Percentiles rank a stretch among this genome's conserved stretches.
Conservation (phyloP, 129 eudicot species). For the Helianthus annuus region DNA sequence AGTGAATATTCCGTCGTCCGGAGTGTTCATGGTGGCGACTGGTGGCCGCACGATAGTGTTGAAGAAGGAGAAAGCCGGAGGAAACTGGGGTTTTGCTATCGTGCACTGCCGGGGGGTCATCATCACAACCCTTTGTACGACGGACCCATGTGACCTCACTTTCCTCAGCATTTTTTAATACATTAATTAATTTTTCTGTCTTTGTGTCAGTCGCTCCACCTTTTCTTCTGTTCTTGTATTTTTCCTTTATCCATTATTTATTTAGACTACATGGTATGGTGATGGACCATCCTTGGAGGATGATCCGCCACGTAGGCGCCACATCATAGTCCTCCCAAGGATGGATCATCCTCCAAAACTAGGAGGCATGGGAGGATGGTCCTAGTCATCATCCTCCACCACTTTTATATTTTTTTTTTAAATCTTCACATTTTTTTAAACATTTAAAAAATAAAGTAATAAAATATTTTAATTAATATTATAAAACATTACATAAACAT, state of each 20-base stretch:
- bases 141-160: conserved; percentile 32
- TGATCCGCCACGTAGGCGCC: no score
- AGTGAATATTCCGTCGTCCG: conserved; percentile 51
- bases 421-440: no score
- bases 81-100: conserved; percentile 30
- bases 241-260: background rate
- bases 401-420: no score
- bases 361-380: no score
- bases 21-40: conserved; percentile 39
- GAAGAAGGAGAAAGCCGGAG: conserved; percentile 1
- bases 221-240: conserved; percentile 1
- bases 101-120: conserved; percentile 37
- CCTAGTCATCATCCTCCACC: no score
- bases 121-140: conserved; percentile 28
- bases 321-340: no score
- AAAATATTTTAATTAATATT: no score
- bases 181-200: background rate
- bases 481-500: no score
- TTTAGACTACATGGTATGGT: no score
- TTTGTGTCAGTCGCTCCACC: background rate
- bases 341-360: no score
- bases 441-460: no score
- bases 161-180: conserved; percentile 21
- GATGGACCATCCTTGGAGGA: no score
- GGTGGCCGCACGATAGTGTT: conserved; percentile 35